A percentile compares a stretch with the other conserved stretches of the same genome.
These are phyloP conservation scores for Pseudoneurospora amorphoporcata DNA, from an alignment of 495 filamentous ascomycete genomes.

Conservation along the genomic window DNA sequence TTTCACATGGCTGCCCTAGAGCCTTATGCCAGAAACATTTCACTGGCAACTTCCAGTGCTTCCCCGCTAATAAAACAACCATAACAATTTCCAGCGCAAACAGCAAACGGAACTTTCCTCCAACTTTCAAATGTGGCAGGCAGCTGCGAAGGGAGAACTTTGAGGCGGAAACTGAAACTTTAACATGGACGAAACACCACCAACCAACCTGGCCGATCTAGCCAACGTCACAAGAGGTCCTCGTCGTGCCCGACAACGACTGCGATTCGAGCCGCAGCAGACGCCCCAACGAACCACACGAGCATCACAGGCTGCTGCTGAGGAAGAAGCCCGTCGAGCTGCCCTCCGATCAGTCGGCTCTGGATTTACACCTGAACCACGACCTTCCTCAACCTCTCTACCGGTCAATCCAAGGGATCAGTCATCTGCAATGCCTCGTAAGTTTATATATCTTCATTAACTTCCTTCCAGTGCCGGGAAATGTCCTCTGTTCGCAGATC, in stretches of 20 bases:
- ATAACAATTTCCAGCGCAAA: neutral
- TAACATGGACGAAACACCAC: neutral
- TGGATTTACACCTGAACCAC: neutral
- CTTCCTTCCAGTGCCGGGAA: neutral
- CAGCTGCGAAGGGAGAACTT: neutral
- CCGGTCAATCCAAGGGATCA: neutral
- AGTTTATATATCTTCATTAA: neutral
- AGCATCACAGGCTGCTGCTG: neutral
- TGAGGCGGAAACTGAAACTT: neutral
- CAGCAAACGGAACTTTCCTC: neutral
- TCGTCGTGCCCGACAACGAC: constrained; percentile 7
- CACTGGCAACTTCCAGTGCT: neutral
- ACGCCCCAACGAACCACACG: neutral
- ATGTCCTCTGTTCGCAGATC: neutral
- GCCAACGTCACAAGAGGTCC: constrained; percentile 3
- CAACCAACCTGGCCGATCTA: neutral
- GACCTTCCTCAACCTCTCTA: neutral
- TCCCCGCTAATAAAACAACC: neutral
- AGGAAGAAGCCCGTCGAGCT: neutral
- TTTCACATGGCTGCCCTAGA: neutral
- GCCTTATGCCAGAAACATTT: neutral
- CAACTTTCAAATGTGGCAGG: neutral
- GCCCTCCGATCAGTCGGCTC: neutral
- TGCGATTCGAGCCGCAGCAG: neutral
- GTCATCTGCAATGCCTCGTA: neutral